Evolutionary conservation across 1,284 basidiomycete species (phyloP).

Genomic region (Termitomyces sp.): DNA sequence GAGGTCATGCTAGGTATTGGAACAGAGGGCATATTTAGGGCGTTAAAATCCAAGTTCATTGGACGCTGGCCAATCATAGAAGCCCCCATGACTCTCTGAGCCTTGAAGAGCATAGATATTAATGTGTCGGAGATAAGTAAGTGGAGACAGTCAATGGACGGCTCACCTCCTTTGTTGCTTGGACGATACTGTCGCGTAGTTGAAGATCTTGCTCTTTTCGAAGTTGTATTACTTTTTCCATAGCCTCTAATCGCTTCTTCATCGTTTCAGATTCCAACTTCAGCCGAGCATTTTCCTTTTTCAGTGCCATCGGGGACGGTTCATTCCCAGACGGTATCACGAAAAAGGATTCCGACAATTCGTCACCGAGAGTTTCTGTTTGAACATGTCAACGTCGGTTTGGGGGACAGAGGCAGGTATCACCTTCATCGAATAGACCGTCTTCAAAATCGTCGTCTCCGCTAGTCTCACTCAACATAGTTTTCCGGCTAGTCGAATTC

Average conservation of each 20-base stretch:
- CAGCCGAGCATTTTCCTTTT: conserved; percentile 60
- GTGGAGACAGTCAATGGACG: conserved; percentile 4
- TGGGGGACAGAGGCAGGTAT: background rate
- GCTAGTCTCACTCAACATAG: conserved; percentile 1
- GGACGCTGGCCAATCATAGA: conserved; percentile 48
- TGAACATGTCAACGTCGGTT: background rate
- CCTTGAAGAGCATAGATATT: conserved; percentile 36
- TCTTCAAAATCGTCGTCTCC: conserved; percentile 34
- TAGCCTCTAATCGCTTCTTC: conserved; percentile 51
- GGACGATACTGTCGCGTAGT: conserved; percentile 71
- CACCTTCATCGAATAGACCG: conserved; percentile 41
- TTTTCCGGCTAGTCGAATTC: conserved; percentile 2
- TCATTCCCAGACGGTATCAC: conserved; percentile 61
- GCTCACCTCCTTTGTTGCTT: conserved; percentile 70
- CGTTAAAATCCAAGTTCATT: conserved; percentile 44
- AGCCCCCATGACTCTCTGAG: conserved; percentile 70
- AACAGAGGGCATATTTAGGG: conserved; percentile 48
- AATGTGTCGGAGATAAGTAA: conserved; percentile 1
- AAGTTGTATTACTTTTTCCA: conserved; percentile 57
- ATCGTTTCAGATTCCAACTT: conserved; percentile 54
- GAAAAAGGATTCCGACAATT: conserved; percentile 73
- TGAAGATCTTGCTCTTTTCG: conserved; percentile 74
- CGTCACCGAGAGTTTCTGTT: conserved; percentile 38
- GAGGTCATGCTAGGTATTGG: conserved; percentile 49
- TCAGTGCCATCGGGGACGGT: conserved; percentile 43